Evolutionary conservation across 257 asterid genomes (phyloP).

Genomic region (Osmanthus fragrans): DNA sequence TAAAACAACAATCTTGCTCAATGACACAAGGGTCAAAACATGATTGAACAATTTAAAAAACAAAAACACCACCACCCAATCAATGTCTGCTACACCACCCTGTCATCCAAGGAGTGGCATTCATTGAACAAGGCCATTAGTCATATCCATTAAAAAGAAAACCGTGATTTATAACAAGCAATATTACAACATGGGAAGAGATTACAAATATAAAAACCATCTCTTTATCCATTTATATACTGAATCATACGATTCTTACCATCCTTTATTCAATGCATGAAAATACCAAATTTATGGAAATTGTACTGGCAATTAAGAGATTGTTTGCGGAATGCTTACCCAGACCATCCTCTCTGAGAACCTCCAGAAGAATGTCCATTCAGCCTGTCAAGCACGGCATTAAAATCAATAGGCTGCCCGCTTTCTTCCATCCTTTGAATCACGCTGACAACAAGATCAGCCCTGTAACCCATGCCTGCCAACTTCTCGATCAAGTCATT

Average conservation of each 20-base stretch:
- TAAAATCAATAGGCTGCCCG: slow-evolving; percentile 86
- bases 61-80: no score
- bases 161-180: background rate
- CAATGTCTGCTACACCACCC: no score
- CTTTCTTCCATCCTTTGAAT: slow-evolving; percentile 89
- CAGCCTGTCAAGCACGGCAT: slow-evolving; percentile 72
- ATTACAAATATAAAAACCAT: background rate
- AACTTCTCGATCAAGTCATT: slow-evolving; percentile 83
- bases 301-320: background rate
- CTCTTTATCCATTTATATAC: slow-evolving; percentile 20
- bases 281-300: slow-evolving; percentile 3
- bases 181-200: slow-evolving; percentile 7
- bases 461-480: slow-evolving; percentile 86
- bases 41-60: no score
- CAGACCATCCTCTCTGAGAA: slow-evolving; percentile 86
- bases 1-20: background rate
- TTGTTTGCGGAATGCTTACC: slow-evolving; percentile 5
- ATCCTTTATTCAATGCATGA: slow-evolving; percentile 35
- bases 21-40: no score
- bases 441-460: slow-evolving; percentile 61
- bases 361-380: slow-evolving; percentile 78
- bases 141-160: background rate
- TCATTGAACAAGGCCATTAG: background rate
- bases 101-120: no score
- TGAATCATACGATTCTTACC: slow-evolving; percentile 23